These are phyloP conservation scores for Tylopilus felleus DNA, from an alignment of 768 basidiomycete genomes.

Conservation along the genomic window DNA sequence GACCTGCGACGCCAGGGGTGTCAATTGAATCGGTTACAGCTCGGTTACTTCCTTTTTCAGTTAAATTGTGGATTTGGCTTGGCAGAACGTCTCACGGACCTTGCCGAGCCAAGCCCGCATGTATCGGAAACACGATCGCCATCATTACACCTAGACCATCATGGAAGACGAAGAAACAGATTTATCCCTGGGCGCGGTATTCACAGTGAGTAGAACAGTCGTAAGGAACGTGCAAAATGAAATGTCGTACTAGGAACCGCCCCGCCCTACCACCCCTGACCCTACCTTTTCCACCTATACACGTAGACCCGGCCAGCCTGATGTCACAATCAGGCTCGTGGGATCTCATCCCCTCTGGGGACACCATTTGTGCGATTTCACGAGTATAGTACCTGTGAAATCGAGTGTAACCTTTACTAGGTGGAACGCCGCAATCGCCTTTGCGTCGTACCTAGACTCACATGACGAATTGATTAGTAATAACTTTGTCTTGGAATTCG, in stretches of 20 bases:
- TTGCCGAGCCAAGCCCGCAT: background rate
- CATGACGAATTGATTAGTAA: slow-evolving; percentile 44
- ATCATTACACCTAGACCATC: background rate
- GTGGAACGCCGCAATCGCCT: slow-evolving; percentile 77
- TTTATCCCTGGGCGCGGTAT: slow-evolving; percentile 43
- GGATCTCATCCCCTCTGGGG: slow-evolving; percentile 83
- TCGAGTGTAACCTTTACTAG: slow-evolving; percentile 33
- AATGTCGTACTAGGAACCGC: slow-evolving; percentile 45
- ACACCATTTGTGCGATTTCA: slow-evolving; percentile 58
- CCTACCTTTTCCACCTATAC: slow-evolving; percentile 52
- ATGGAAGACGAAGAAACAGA: slow-evolving; percentile 27
- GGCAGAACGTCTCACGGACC: background rate
- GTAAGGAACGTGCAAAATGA: background rate
- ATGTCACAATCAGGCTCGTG: slow-evolving; percentile 64
- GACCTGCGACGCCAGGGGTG: background rate
- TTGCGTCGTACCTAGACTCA: slow-evolving; percentile 66
- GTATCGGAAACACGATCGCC: background rate
- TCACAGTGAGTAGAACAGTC: slow-evolving; percentile 40
- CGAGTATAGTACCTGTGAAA: background rate
- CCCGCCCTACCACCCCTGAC: slow-evolving; percentile 64
- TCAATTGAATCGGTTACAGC: too few species aligned
- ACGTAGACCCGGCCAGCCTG: slow-evolving; percentile 27
- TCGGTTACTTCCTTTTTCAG: background rate
- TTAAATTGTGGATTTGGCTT: background rate
- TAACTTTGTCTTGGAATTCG: slow-evolving; percentile 74